Conservation (phyloP, 192 early-diverging fungal genomes). For the Umbelopsis vinacea region DNA sequence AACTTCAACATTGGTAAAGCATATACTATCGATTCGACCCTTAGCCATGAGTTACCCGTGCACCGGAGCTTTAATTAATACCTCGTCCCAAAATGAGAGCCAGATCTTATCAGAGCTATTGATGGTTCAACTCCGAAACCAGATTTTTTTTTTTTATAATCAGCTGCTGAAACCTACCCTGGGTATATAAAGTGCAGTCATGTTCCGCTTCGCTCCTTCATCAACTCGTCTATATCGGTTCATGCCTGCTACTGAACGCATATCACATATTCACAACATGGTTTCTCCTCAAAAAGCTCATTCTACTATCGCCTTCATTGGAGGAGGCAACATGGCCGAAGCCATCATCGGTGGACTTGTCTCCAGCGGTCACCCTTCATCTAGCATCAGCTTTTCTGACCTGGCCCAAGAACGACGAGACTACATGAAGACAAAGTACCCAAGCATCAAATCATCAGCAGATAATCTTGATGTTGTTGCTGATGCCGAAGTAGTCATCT, state of each 20-base stretch:
- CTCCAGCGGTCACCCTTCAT: slow-evolving; percentile 68
- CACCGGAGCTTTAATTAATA: slow-evolving; percentile 16
- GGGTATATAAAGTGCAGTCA: neutral
- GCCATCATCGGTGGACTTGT: slow-evolving; percentile 91
- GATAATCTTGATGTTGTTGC: slow-evolving; percentile 66
- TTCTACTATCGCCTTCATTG: slow-evolving; percentile 69
- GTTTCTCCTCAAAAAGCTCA: slow-evolving; percentile 20
- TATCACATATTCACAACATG: slow-evolving; percentile 23
- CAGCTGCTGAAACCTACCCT: neutral
- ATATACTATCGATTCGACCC: too few species aligned
- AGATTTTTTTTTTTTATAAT: slow-evolving; percentile 2
- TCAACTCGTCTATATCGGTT: neutral
- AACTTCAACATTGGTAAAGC: too few species aligned
- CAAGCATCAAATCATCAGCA: slow-evolving; percentile 57
- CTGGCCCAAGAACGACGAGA: slow-evolving; percentile 67
- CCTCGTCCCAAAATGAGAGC: slow-evolving; percentile 12
- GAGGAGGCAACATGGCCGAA: slow-evolving; percentile 96
- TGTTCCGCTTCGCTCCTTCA: neutral
- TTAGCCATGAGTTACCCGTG: neutral
- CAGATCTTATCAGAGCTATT: slow-evolving; percentile 13
- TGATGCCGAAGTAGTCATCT: slow-evolving; percentile 76
- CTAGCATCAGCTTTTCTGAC: slow-evolving; percentile 81
- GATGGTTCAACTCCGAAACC: neutral
- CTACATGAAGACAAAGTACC: slow-evolving; percentile 67
- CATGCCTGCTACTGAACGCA: slow-evolving; percentile 19